phyloP scores from a whole-genome alignment of 257 asterid species.

The Solanum tarapatanum region DNA sequence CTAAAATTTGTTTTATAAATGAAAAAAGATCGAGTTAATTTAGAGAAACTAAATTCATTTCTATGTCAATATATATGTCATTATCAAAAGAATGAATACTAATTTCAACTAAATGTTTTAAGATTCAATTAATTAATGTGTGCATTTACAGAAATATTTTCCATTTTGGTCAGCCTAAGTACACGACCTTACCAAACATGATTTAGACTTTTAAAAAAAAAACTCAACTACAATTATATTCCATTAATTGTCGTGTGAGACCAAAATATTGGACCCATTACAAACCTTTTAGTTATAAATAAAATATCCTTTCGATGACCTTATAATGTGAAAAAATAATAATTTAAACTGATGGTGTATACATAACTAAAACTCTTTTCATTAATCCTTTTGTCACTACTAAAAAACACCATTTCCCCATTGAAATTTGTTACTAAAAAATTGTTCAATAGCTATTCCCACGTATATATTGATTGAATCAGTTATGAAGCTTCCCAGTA shows the following conservation, averaged over 20 bases:
- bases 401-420: not conserved
- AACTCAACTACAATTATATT: not conserved
- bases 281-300: not conserved
- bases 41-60: not conserved
- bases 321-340: not conserved
- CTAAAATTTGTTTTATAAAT: not conserved
- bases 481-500: not conserved
- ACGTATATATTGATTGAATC: not conserved
- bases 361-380: not conserved
- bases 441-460: not conserved
- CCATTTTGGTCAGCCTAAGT: not conserved
- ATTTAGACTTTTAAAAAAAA: not conserved
- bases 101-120: not conserved
- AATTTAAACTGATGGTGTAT: not conserved
- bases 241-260: not conserved
- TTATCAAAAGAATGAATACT: not conserved
- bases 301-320: not conserved
- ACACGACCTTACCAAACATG: not conserved
- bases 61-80: not conserved
- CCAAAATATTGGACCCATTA: not conserved
- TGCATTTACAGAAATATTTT: not conserved
- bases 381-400: not conserved
- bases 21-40: not conserved
- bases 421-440: not conserved
- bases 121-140: not conserved